Conservation (phyloP, 139 green algal genomes). For the Tetradesmus obliquus region DNA sequence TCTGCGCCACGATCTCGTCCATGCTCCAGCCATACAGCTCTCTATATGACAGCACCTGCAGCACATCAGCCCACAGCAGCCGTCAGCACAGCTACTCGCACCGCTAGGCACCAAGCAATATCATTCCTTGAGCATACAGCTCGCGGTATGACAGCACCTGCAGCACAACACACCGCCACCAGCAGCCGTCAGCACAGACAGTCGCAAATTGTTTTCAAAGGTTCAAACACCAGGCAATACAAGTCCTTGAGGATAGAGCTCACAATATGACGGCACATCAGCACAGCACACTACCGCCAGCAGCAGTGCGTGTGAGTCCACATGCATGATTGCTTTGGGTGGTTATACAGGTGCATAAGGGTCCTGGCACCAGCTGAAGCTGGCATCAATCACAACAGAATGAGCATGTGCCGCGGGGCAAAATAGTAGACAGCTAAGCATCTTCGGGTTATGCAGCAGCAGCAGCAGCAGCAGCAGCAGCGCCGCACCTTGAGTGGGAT, state of each 20-base stretch:
- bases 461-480: background rate
- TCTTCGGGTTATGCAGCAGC: background rate
- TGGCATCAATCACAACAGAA: too few relatives aligned
- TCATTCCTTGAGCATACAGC: slow-evolving; percentile 78
- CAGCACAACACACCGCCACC: slow-evolving; percentile 69
- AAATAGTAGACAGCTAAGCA: background rate
- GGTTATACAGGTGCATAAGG: too few relatives aligned
- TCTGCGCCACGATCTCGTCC: slow-evolving; percentile 96
- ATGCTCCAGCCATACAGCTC: slow-evolving; percentile 99
- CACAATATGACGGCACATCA: slow-evolving; percentile 85
- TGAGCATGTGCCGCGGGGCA: background rate
- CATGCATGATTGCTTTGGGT: too few relatives aligned
- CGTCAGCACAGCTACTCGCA: background rate
- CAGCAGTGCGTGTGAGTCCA: too few relatives aligned
- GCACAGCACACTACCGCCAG: too few relatives aligned
- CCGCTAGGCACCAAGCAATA: too few relatives aligned
- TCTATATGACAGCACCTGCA: slow-evolving; percentile 94
- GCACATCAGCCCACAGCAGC: slow-evolving; percentile 61
- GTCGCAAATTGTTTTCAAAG: too few relatives aligned
- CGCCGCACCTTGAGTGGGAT: slow-evolving; percentile 31
- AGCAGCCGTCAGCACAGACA: background rate
- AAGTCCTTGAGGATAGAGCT: slow-evolving; percentile 83
- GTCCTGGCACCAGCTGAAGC: too few relatives aligned
- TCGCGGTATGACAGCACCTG: slow-evolving; percentile 94
- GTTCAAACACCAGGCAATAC: too few relatives aligned